Evolutionary conservation across 192 early-diverging fungal species (phyloP), one percentile per base, ranked within the genome.

Genomic region (Kickxella alabastrina): DNA sequence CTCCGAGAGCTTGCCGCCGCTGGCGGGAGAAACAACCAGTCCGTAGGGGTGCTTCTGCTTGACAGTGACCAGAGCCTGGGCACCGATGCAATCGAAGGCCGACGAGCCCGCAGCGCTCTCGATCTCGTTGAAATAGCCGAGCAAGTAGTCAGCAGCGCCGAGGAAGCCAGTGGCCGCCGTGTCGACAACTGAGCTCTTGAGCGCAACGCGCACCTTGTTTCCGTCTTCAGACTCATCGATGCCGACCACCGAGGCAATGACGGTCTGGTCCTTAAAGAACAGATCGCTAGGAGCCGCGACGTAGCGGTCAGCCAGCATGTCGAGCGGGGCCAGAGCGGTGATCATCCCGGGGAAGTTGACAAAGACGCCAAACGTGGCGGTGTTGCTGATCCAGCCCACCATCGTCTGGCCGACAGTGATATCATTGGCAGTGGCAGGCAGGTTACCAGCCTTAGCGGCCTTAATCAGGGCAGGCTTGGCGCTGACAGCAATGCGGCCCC

Each of bases 191-290:
- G 88, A 90, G 24, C 68, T 64, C 68, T 92, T 92, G 41, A 92
- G 73, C 18, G 82, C 78, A 14, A 91, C 66, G 8, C 80, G 62
- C 15, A 83, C 58, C 54, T 69, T 75, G 6, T 68, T 58, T 35
- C 55, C 65, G 14, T 72, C 72, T 13, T 50, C 31, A 15, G 38
- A 21, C 29, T 66, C 54, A 24, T 90, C 82, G 24, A 89, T 66
- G 25, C 52, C 59, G 37, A 56, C 50, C n/a, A 93, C 73, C 25
- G 49, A 62, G 9, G 80, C 82, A 28, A 88, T 28, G 6, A 93
- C 89, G 12, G 87, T 86, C 59, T 93, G 91, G 41, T 84, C 80
- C 19, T 44, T 46, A 25, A 69, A 40, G 43, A 89, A 80, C 18
- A 65, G 38, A 12, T 84, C 80, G 34, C 65, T 59, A 1, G 84